Conservation (phyloP, 2,329 filamentous ascomycete species). For the Aspergillus texensis region DNA sequence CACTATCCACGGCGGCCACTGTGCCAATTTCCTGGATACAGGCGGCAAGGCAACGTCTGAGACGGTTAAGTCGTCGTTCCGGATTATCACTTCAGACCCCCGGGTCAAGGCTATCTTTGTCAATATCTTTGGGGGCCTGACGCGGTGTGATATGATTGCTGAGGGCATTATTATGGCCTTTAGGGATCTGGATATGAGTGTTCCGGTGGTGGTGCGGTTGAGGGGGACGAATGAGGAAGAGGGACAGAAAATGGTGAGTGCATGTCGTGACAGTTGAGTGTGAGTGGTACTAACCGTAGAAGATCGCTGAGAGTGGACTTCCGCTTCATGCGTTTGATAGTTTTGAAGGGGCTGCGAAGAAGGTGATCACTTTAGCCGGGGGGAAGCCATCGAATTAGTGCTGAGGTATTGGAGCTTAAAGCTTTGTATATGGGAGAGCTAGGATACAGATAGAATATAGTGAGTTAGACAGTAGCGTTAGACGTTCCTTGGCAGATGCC, state of each 20-base stretch:
- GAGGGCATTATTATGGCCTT: conserved; percentile 74
- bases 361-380: conserved; percentile 62
- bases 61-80: conserved; percentile 77
- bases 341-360: conserved; percentile 71
- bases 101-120: conserved; percentile 73
- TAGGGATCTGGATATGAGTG: conserved; percentile 64
- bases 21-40: conserved; percentile 85
- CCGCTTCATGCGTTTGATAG: conserved; percentile 71
- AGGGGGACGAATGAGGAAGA: conserved; percentile 73
- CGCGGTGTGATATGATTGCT: conserved; percentile 80
- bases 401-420: not conserved
- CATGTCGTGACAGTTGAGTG: not conserved
- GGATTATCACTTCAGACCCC: conserved; percentile 70
- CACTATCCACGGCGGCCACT: conserved; percentile 64
- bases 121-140: conserved; percentile 72
- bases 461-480: not conserved
- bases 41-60: conserved; percentile 84
- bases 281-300: conserved; percentile 17
- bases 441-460: not conserved
- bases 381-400: not conserved
- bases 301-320: conserved; percentile 68
- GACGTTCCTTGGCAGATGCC: not conserved
- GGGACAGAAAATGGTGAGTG: conserved; percentile 64
- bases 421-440: not conserved
- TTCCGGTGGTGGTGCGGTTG: conserved; percentile 77